These are phyloP conservation scores for Flaveria bidentis DNA, from an alignment of 129 eudicot genomes.

Conservation along the genomic window DNA sequence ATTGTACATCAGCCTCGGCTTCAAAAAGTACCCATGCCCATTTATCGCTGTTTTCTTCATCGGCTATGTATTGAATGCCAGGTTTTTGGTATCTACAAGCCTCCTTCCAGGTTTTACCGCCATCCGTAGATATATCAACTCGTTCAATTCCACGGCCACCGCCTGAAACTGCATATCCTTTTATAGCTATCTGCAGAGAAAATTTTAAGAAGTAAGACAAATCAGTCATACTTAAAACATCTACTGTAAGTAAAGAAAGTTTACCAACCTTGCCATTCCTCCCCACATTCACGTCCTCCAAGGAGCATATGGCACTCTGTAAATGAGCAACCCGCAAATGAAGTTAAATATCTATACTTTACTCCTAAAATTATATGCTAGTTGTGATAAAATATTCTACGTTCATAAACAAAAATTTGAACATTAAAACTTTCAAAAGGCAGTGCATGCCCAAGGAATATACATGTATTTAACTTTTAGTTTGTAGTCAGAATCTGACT, in stretches of 20 bases:
- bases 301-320: slow-evolving; percentile 90
- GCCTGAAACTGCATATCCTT: slow-evolving; percentile 96
- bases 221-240: neutral
- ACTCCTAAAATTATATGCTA: slow-evolving; percentile 13
- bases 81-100: slow-evolving; percentile 81
- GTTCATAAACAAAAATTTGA: neutral
- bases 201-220: neutral
- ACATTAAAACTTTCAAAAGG: neutral
- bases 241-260: neutral
- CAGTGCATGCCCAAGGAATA: neutral
- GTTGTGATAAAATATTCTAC: neutral
- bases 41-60: slow-evolving; percentile 69
- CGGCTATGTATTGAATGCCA: slow-evolving; percentile 68
- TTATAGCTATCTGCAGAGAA: slow-evolving; percentile 62
- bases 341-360: slow-evolving; percentile 4
- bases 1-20: slow-evolving; percentile 56
- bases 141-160: slow-evolving; percentile 99
- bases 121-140: slow-evolving; percentile 89
- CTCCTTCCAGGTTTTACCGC: slow-evolving; percentile 95
- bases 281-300: slow-evolving; percentile 73
- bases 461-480: neutral
- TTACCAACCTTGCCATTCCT: slow-evolving; percentile 78
- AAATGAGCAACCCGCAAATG: slow-evolving; percentile 29
- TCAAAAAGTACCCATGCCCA: slow-evolving; percentile 99
- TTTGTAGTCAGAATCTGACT: neutral